A percentile compares a stretch with the other conserved stretches of the same genome.
Evolutionary conservation across 2,329 filamentous ascomycete species (phyloP).

Genomic region (Sarocladium kiliense): DNA sequence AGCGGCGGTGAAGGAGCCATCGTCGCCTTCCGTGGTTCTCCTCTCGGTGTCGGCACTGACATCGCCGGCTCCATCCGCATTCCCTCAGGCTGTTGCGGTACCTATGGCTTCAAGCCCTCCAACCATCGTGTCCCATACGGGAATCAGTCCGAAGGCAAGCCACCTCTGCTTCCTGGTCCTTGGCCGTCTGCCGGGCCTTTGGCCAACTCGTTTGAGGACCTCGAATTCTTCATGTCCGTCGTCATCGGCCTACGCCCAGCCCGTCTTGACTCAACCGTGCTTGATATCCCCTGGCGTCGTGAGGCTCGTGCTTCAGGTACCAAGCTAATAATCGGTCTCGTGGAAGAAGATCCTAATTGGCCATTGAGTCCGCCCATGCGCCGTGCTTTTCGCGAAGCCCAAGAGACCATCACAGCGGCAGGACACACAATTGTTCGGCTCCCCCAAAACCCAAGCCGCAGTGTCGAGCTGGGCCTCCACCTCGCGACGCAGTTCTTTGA

Average conservation of each 20-base stretch:
- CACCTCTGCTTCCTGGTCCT: constrained; percentile 32
- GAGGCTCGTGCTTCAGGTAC: background rate
- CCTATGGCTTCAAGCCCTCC: constrained; percentile 37
- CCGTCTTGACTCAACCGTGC: constrained; percentile 32
- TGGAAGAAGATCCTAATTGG: background rate
- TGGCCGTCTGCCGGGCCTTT: constrained; percentile 18
- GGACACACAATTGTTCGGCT: background rate
- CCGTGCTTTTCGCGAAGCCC: background rate
- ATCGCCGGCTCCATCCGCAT: constrained; percentile 40
- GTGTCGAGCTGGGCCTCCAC: background rate
- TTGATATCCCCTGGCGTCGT: constrained; percentile 34
- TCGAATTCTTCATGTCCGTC: constrained; percentile 30
- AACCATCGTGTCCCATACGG: constrained; percentile 22
- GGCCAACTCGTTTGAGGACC: constrained; percentile 24
- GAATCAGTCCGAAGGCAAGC: constrained; percentile 10
- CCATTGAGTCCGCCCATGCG: background rate
- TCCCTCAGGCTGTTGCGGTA: constrained; percentile 38
- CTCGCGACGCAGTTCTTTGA: background rate
- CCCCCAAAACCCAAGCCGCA: background rate
- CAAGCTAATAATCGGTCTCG: constrained; percentile 13
- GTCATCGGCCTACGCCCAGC: constrained; percentile 34
- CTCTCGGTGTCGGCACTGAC: constrained; percentile 37
- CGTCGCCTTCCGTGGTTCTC: constrained; percentile 33
- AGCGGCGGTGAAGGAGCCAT: constrained; percentile 52
- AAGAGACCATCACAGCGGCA: background rate